These are phyloP conservation scores for Leccinum arenicola DNA, from an alignment of 768 basidiomycete species.

Conservation along the genomic window DNA sequence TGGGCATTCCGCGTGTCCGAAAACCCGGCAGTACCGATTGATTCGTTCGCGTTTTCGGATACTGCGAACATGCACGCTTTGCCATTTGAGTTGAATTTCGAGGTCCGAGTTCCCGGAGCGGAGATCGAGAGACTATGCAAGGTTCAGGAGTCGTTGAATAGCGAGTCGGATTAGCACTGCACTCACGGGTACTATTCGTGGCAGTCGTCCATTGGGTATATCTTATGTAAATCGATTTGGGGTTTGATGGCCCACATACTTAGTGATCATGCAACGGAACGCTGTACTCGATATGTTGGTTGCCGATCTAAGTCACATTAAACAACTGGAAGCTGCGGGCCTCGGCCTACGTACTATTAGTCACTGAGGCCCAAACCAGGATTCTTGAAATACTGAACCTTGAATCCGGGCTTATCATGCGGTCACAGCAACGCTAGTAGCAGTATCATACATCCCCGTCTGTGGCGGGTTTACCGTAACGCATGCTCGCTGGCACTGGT, in stretches of 20 bases:
- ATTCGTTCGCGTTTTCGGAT: constrained; percentile 55
- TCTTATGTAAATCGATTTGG: not conserved
- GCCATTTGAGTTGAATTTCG: constrained; percentile 12
- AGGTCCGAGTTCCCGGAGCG: constrained; percentile 1
- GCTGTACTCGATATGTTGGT: not conserved
- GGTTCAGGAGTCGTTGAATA: not conserved
- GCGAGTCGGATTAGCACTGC: not conserved
- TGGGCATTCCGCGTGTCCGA: constrained; percentile 58
- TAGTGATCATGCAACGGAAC: not conserved
- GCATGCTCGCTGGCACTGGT: too few relatives aligned
- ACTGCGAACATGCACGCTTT: constrained; percentile 6
- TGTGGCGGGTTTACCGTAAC: too few relatives aligned
- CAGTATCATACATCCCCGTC: too few relatives aligned
- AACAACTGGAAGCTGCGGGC: too few relatives aligned
- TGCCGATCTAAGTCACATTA: not conserved
- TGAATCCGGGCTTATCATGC: not conserved
- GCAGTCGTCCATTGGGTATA: not conserved
- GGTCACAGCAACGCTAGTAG: too few relatives aligned
- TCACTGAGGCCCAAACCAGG: not conserved
- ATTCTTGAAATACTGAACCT: not conserved
- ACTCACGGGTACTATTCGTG: not conserved
- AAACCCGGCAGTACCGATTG: constrained; percentile 51
- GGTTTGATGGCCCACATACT: not conserved
- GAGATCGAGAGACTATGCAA: constrained; percentile 9
- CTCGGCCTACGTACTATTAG: too few relatives aligned